Base-by-base conservation (phyloP, 495 filamentous ascomycete genomes). In the Astrothelium subdiscretum region DNA sequence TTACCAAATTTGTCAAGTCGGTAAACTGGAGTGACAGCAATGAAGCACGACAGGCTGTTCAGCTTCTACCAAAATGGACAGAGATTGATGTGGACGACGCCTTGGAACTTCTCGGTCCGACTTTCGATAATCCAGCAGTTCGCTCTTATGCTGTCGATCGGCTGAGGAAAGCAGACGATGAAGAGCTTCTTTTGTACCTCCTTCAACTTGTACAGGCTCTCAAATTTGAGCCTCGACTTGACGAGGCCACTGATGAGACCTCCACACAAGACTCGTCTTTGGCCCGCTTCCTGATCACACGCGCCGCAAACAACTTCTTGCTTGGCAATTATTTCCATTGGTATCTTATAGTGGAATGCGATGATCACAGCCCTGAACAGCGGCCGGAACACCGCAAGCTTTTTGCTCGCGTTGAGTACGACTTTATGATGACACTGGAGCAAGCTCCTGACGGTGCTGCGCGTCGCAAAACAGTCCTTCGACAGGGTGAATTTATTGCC, bases 21-120 rank as follows among this genome's bases (percentile, higher is more conserved):
- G 92, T 96, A 38, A 87, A 90, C 60, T 99, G 94, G 94, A 83
- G 83, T 20, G 92, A 97, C 71, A 78, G 78, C n/a, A 83, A 84
- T 51, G 94, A 99, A 77, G 80, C 87, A 27, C 86, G 86, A 57
- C 90, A 96, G 74, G 92, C 92, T 8, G 88, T 92, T 10, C 89
- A 91, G 60, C 83, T 99, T 5, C 79, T 99, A 13, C 83, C 89
- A 0, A 92, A 91, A 71, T 99, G 94, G 94, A 95, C 90, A 0
- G 92, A 96, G 58, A 94, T 97, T 62, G 95, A 97, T 68, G 89
- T 97, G 20, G 95, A 97, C 69, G 94, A 97, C 76, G 94, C 95
- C 29, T 77, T 99, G 64, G 94, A 97, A 72, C 82, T 99, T 32
- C 83, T 99, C 0, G 95, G 94, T 0, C 92, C 92, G 10, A 89